Percentiles rank a stretch among this genome's conserved stretches.
Evolutionary conservation across 352 stramenopile genomes (phyloP).

Genomic region (Phytopythium sindhum): DNA sequence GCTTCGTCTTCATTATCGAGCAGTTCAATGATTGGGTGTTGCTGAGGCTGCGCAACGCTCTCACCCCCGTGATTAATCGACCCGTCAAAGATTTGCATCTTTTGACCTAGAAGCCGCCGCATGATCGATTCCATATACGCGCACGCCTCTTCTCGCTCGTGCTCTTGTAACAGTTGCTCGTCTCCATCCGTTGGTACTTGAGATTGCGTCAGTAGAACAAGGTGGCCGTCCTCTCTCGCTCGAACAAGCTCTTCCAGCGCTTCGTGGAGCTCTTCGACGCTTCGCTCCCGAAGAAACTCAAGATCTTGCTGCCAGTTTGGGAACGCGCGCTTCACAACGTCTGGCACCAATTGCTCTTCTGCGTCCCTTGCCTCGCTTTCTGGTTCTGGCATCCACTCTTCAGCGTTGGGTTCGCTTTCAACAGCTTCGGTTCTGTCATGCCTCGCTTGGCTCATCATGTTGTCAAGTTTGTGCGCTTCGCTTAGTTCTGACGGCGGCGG

Average conservation of each 20-base stretch:
- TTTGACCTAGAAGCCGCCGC: background rate
- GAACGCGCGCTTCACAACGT: constrained; percentile 45
- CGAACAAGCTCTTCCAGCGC: constrained; percentile 1
- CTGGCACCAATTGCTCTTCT: constrained; percentile 15
- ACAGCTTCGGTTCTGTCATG: constrained; percentile 2
- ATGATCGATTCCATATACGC: constrained; percentile 2
- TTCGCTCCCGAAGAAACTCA: constrained; percentile 36
- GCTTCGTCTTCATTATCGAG: background rate
- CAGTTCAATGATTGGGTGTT: background rate
- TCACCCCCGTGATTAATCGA: background rate
- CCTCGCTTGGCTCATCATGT: background rate
- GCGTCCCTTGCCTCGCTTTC: background rate
- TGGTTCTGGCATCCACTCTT: constrained; percentile 4
- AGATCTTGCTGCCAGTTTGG: constrained; percentile 42
- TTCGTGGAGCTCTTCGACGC: constrained; percentile 18
- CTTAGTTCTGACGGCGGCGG: background rate
- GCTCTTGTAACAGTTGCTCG: background rate
- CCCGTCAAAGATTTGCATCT: background rate
- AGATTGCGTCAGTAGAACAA: constrained; percentile 1
- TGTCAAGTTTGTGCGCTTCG: background rate
- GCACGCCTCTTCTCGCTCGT: constrained; percentile 1
- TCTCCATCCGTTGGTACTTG: background rate
- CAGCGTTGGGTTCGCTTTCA: constrained; percentile 3
- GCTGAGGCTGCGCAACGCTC: background rate
- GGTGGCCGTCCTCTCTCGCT: background rate